Conservation (phyloP, 192 early-diverging fungal species). For the Coemansia biformis region DNA sequence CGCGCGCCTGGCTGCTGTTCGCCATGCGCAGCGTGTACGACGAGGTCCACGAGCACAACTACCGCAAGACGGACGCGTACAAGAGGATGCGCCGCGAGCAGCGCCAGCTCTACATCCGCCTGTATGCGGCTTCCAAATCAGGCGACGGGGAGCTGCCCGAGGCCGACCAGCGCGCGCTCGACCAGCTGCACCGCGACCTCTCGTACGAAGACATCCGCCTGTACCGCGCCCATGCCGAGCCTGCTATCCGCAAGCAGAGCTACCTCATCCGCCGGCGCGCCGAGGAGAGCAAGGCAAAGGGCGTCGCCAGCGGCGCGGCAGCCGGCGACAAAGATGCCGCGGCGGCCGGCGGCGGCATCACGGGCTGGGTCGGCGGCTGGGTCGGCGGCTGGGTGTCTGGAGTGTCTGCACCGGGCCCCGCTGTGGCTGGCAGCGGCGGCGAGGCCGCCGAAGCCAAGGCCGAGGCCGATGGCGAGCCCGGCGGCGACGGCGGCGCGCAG, state of each 20-base stretch:
- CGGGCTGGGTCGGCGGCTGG: conserved; percentile 52
- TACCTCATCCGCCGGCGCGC: conserved; percentile 52
- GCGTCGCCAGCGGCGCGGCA: not conserved
- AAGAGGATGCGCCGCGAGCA: conserved; percentile 77
- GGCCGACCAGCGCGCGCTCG: conserved; percentile 52
- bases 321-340: conserved; percentile 4
- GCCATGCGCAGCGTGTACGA: conserved; percentile 69
- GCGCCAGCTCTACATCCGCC: conserved; percentile 67
- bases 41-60: conserved; percentile 83
- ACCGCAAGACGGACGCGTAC: conserved; percentile 79
- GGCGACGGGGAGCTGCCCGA: conserved; percentile 41
- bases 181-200: conserved; percentile 67
- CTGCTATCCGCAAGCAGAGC: conserved; percentile 67
- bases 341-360: conserved; percentile 16
- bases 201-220: conserved; percentile 86
- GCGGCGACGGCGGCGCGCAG: conserved; percentile 18
- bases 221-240: conserved; percentile 73
- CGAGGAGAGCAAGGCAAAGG: conserved; percentile 11
- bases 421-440: not conserved
- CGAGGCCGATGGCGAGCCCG: conserved; percentile 1
- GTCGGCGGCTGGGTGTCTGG: conserved; percentile 46
- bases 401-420: conserved; percentile 2
- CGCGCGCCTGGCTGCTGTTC: conserved; percentile 77
- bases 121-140: conserved; percentile 60
- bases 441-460: not conserved